These are phyloP conservation scores for Eucalyptus cloeziana DNA, from an alignment of 345 rosid species.

Conservation along the genomic window DNA sequence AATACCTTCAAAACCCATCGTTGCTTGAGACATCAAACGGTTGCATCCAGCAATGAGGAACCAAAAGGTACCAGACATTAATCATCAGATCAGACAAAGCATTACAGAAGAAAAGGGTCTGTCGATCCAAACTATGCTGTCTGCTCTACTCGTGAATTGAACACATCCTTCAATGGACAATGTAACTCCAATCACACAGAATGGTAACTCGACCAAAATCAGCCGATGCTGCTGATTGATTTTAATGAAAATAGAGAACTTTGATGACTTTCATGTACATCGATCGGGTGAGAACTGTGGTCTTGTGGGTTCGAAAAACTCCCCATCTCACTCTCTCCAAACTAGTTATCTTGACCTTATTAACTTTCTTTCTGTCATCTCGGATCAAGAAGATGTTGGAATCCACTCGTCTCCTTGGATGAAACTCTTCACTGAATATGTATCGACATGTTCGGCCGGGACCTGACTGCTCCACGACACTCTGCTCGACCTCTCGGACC, in stretches of 20 bases:
- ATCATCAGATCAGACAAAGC: background rate
- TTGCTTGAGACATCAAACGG: background rate
- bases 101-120: background rate
- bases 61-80: background rate
- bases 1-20: background rate
- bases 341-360: background rate
- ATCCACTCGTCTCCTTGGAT: slow-evolving; percentile 40
- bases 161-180: background rate
- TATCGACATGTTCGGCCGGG: slow-evolving; percentile 10
- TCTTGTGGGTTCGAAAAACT: background rate
- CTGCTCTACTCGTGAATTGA: background rate
- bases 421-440: slow-evolving; percentile 21
- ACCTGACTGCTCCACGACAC: slow-evolving; percentile 23
- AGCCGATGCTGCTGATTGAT: background rate
- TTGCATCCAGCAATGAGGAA: background rate
- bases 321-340: background rate
- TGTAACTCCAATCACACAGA: background rate
- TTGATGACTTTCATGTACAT: background rate
- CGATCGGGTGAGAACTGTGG: background rate
- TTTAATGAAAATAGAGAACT: background rate
- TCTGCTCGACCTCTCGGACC: slow-evolving; percentile 6
- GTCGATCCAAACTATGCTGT: background rate
- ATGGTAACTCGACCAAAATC: background rate
- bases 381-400: background rate
- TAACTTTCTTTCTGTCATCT: background rate